phyloP scores from a whole-genome alignment of 1,284 basidiomycete genomes.

The Sphagnurus paluster region DNA sequence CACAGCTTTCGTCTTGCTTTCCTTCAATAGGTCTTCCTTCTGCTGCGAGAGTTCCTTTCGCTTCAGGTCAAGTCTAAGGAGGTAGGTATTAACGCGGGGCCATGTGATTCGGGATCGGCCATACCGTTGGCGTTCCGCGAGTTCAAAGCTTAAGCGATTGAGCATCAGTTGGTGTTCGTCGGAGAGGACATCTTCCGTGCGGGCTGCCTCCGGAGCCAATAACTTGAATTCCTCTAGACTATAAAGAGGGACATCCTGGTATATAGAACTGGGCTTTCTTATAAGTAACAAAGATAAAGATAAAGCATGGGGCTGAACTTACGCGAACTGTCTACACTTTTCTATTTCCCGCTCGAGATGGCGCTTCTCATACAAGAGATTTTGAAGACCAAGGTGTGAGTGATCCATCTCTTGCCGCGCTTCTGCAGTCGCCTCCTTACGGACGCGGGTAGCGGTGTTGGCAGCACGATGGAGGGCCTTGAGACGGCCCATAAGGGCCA shows the following conservation, averaged over 20 bases:
- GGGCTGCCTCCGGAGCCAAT: conserved; percentile 67
- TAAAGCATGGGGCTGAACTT: conserved; percentile 30
- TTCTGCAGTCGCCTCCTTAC: conserved; percentile 72
- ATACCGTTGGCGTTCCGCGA: conserved; percentile 78
- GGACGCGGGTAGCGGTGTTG: conserved; percentile 64
- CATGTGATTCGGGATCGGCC: conserved; percentile 23
- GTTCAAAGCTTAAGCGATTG: conserved; percentile 78
- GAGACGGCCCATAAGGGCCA: conserved; percentile 72
- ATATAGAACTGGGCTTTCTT: conserved; percentile 59
- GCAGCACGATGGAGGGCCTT: conserved; percentile 74
- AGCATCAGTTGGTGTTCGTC: conserved; percentile 81
- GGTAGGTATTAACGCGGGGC: conserved; percentile 3
- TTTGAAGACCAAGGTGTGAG: conserved; percentile 77
- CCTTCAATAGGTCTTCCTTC: conserved; percentile 74
- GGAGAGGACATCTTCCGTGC: conserved; percentile 54
- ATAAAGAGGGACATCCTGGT: conserved; percentile 78
- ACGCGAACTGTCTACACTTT: conserved; percentile 86
- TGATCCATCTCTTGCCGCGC: conserved; percentile 82
- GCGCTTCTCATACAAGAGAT: conserved; percentile 79
- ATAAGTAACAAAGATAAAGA: conserved; percentile 4
- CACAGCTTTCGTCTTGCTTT: conserved; percentile 62
- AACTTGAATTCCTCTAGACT: conserved; percentile 61
- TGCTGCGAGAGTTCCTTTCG: conserved; percentile 62
- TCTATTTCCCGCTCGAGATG: conserved; percentile 85
- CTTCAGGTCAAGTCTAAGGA: conserved; percentile 59